A percentile compares a stretch with the other conserved stretches of the same genome.
These are phyloP conservation scores for Arthonia radiata DNA, from an alignment of 495 filamentous ascomycete species.

Conservation along the genomic window DNA sequence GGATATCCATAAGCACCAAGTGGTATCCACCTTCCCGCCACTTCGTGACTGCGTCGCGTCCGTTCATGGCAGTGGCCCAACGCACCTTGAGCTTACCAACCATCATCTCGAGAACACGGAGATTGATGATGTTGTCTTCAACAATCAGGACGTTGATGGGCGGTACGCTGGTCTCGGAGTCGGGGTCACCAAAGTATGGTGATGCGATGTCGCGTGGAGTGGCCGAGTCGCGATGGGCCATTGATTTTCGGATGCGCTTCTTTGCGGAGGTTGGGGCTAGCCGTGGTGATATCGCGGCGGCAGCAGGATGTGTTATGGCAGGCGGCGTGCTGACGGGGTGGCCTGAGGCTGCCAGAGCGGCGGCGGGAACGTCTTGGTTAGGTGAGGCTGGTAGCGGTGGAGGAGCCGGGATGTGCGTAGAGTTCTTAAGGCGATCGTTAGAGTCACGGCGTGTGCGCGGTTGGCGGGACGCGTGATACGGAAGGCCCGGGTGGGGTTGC, in stretches of 20 bases:
- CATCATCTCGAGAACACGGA: constrained; percentile 78
- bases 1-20: constrained; percentile 95
- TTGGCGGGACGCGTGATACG: constrained; percentile 9
- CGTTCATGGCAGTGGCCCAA: constrained; percentile 94
- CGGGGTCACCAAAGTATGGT: constrained; percentile 11
- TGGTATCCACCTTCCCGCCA: constrained; percentile 93
- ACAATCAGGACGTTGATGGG: constrained; percentile 96
- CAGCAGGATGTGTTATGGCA: constrained; percentile 2
- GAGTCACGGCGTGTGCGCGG: constrained; percentile 25
- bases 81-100: constrained; percentile 91
- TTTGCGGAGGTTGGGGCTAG: constrained; percentile 31
- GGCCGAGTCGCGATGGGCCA: constrained; percentile 30
- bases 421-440: constrained; percentile 20
- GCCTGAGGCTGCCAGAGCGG: neutral
- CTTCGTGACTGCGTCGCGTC: constrained; percentile 72
- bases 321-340: neutral
- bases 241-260: constrained; percentile 12
- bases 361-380: neutral
- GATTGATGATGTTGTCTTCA: constrained; percentile 95
- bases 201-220: constrained; percentile 34
- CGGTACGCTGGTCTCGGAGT: constrained; percentile 64
- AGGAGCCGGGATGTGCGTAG: constrained; percentile 4
- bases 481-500: constrained; percentile 13
- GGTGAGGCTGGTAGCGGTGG: constrained; percentile 1
- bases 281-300: constrained; percentile 20